A percentile compares a stretch with the other conserved stretches of the same genome.
Evolutionary conservation across 257 asterid species (phyloP).

Genomic region (Perilla frutescens): DNA sequence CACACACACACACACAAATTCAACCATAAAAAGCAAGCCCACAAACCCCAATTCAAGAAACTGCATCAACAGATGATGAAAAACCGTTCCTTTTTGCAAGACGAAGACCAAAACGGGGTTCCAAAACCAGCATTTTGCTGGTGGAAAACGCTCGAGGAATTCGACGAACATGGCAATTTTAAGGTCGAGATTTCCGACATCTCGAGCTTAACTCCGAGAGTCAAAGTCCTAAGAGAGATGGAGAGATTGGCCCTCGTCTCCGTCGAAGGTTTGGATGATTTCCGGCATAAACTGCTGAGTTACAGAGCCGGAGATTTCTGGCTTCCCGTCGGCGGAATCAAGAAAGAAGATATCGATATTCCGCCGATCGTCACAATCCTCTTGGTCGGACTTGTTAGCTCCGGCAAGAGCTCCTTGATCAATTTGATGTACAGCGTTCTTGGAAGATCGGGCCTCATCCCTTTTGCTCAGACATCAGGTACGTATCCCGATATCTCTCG

Average conservation of each 20-base stretch:
- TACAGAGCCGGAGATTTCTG: constrained; percentile 74
- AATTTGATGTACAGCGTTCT: constrained; percentile 76
- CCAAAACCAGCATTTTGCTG: constrained; percentile 48
- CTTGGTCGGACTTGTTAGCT: constrained; percentile 45
- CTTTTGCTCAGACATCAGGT: constrained; percentile 81
- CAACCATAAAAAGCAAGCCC: constrained; percentile 1
- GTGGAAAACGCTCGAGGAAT: constrained; percentile 64
- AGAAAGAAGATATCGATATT: constrained; percentile 61
- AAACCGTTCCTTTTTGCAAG: constrained; percentile 43
- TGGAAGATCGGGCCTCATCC: constrained; percentile 73
- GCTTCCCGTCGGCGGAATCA: constrained; percentile 73
- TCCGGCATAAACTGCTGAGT: constrained; percentile 56
- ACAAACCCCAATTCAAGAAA: neutral
- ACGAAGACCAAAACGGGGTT: constrained; percentile 53
- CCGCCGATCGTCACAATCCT: constrained; percentile 55
- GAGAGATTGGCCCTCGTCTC: constrained; percentile 65
- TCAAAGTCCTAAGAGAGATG: constrained; percentile 67
- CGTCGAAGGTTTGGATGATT: constrained; percentile 58
- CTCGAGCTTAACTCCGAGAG: constrained; percentile 57
- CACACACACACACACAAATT: neutral
- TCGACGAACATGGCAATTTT: constrained; percentile 60
- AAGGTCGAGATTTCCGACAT: constrained; percentile 51
- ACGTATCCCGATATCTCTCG: neutral
- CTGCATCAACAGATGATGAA: constrained; percentile 34
- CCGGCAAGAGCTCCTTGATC: constrained; percentile 69